Percentiles rank a stretch among this genome's conserved stretches.
Conservation (phyloP, 2,329 filamentous ascomycete species). For the Colletotrichum karsti region DNA sequence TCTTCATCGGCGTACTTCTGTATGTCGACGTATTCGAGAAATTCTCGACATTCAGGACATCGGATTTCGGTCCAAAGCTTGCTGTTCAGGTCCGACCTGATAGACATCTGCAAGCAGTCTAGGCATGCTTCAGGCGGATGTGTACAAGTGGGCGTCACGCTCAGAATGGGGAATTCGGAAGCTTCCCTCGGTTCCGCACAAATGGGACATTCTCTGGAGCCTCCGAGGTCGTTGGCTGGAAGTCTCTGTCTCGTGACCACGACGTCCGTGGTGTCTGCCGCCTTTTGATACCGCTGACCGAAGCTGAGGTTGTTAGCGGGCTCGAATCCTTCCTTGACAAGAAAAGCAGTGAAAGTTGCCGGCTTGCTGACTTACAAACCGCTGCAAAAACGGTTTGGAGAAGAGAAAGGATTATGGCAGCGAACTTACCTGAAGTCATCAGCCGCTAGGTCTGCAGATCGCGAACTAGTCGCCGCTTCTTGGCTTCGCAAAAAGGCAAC, state of each 20-base stretch:
- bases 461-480: constrained; percentile 29
- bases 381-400: no score
- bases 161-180: constrained; percentile 40
- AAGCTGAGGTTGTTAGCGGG: constrained; percentile 35
- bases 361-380: no score
- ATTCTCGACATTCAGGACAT: constrained; percentile 60
- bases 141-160: constrained; percentile 41
- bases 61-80: constrained; percentile 54
- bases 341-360: no score
- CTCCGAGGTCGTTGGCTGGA: constrained; percentile 31
- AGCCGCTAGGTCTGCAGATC: constrained; percentile 32
- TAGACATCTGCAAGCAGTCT: constrained; percentile 43
- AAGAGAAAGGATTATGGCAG: background rate
- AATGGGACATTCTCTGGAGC: constrained; percentile 43
- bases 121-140: constrained; percentile 44
- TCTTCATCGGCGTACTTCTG: constrained; percentile 51
- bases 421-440: constrained; percentile 42
- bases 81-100: constrained; percentile 41
- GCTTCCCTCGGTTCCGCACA: constrained; percentile 42
- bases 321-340: no score
- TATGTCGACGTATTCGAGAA: constrained; percentile 54
- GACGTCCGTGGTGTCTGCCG: constrained; percentile 34
- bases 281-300: constrained; percentile 44
- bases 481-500: constrained; percentile 38
- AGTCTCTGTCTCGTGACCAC: constrained; percentile 41